Base-by-base conservation (phyloP, 371 early-diverging fungal species). In the Nematocida sp. region DNA sequence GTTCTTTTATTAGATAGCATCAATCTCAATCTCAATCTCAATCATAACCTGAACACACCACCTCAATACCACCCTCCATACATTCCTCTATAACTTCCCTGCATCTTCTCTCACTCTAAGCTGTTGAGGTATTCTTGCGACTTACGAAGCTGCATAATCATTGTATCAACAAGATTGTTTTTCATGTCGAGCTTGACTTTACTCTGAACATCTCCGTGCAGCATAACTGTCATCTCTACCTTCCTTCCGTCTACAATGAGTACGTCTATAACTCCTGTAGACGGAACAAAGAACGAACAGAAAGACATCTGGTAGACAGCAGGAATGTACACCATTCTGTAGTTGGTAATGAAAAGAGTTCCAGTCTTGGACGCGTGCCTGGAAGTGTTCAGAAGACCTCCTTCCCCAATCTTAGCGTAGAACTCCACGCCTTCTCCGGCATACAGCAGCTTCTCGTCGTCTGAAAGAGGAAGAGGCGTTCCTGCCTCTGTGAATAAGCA, bases 271-370 rank as follows among this genome's bases (percentile, higher is more conserved):
- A 79, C 49, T 40, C 19, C n/a, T 27, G 36, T 29, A 21, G 52
- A 21, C 15, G 37, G 37, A 13, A 62, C 43, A 37, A 41, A 64
- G 41, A 79, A 79, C 2, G 79, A 79, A 32, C 64, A 62, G 41
- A 79, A 79, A 48, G 1, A 15, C 15, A 57, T 29, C 23, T 53
- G 46, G 13, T 34, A 23, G 11, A n/a, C 48, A 15, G 11, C 23
- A 37, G 77, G 77, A 41, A 55, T 67, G 58, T 78, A 80, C 15
- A 80, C 64, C 1, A 80, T 4, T 36, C 80, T 37, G 40, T 64
- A 76, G 51, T 55, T 76, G 41, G 80, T 80, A 17, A 80, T 15
- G 53, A 63, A 80, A 4, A 80, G 1, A 17, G 38, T 38, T 1
- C 80, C 80, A 13, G 23, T 50, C 2, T 32, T 8, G 11, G 76